These are phyloP conservation scores for Macaranga tanarius DNA, from an alignment of 441 rosid genomes.

Conservation along the genomic window DNA sequence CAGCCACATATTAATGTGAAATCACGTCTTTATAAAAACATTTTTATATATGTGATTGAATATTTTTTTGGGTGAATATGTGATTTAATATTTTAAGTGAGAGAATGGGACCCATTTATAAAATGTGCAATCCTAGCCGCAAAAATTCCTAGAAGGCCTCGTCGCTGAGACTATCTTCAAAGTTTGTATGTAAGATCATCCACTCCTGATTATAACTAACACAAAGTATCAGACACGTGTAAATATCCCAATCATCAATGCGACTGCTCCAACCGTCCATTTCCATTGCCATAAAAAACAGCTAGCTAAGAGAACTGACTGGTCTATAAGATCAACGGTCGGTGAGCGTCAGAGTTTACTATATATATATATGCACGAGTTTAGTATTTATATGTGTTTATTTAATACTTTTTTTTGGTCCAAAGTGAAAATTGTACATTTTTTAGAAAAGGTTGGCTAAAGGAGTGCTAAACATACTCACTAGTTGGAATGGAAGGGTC, in stretches of 20 bases:
- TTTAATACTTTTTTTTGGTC: neutral
- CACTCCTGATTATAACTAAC: neutral
- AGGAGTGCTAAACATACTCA: constrained; percentile 1
- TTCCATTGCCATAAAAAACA: constrained; percentile 14
- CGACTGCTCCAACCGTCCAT: constrained; percentile 16
- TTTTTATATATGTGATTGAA: no score
- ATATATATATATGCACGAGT: neutral
- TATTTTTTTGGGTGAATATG: no score
- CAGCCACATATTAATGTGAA: neutral
- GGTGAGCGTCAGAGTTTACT: constrained; percentile 31
- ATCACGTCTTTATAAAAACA: neutral
- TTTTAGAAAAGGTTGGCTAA: constrained; percentile 11
- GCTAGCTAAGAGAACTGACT: constrained; percentile 12
- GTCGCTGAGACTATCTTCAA: neutral
- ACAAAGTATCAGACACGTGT: constrained; percentile 16
- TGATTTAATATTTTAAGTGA: neutral
- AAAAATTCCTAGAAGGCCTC: neutral
- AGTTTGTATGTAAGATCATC: neutral
- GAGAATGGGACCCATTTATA: neutral
- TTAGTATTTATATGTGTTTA: no score
- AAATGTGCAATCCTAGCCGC: constrained; percentile 16
- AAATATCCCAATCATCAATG: neutral
- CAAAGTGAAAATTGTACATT: neutral
- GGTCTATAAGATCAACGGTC: constrained; percentile 28
- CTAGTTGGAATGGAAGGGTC: no score